phyloP scores from a whole-genome alignment of 306 rosid genomes.

The Carpinus fangiana region DNA sequence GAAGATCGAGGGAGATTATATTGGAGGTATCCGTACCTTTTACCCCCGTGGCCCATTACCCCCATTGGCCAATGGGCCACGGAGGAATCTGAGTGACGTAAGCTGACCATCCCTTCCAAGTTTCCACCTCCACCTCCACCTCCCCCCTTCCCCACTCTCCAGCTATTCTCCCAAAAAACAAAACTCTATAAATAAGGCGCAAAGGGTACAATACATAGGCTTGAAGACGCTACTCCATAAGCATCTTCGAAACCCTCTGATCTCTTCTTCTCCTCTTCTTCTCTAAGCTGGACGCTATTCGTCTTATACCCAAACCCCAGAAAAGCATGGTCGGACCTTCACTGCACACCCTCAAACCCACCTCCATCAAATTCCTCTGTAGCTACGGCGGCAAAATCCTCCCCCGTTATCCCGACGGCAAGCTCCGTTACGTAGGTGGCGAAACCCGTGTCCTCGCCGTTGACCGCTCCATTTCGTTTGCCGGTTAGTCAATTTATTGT shows the following conservation, averaged over 20 bases:
- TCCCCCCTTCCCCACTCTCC: not conserved
- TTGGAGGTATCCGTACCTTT: too few relatives aligned
- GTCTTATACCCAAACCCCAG: not conserved
- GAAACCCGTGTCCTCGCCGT: conserved; percentile 89
- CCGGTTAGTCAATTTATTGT: conserved; percentile 52
- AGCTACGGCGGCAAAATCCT: conserved; percentile 93
- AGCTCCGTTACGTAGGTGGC: conserved; percentile 90
- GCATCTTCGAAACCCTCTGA: conserved; percentile 26
- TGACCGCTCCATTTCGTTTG: conserved; percentile 61
- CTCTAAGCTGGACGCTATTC: not conserved
- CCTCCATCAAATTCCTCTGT: conserved; percentile 76
- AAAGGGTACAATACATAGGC: conserved; percentile 37
- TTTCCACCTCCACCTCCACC: not conserved
- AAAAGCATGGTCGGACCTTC: conserved; percentile 51
- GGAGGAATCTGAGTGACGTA: conserved; percentile 18
- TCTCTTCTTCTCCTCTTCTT: not conserved
- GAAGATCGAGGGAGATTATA: too few relatives aligned
- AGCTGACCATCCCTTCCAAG: not conserved
- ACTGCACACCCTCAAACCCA: conserved; percentile 15
- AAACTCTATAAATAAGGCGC: conserved; percentile 57
- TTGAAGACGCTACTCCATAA: conserved; percentile 48
- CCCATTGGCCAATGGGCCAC: not conserved
- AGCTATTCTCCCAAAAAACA: not conserved
- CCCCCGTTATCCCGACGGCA: conserved; percentile 92
- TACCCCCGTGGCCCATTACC: too few relatives aligned